Evolutionary conservation across 2,329 filamentous ascomycete species (phyloP), one percentile per base, ranked within the genome.

Genomic region (Fusarium solani-melongenae): DNA sequence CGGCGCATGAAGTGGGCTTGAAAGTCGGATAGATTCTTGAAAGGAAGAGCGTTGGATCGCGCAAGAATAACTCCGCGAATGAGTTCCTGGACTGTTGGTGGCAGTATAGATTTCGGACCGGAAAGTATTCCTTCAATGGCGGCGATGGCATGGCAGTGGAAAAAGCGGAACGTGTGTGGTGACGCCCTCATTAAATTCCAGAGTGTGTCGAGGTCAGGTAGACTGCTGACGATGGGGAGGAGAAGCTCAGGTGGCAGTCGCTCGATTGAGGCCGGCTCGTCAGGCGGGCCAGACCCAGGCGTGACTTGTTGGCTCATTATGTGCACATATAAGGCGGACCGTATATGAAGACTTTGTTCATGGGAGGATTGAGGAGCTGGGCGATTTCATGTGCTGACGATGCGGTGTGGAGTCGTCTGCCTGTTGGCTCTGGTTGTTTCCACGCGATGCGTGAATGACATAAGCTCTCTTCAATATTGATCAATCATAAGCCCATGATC

Each of bases 161-260:
- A 73, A 24, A 73, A 34, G 12, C 22, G 71, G 57, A 64, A 67
- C 9, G 57, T 27, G 9, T 58, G 29, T 20, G 70, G 64, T 1
- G 70, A 72, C 38, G 69, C 71, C 15, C 27, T 70, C 31, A 73
- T 36, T 14, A 72, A n/a, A 5, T 56, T 56, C 71, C 71, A 73
- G 24, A 73, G 71, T 4, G 33, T 68, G 12, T 73, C 69, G n/a
- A 73, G 69, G 14, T 53, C 63, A 6, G 66, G 36, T 41, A 73
- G 29, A n/a, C 22, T 56, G 12, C 36, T 70, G 46, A 68, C 36
- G 20, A 73, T 72, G 3, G 46, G 49, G 27, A 70, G 49, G 4
- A 72, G 56, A 24, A 70, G n/a, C 51, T 73, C 69, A 4, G 71
- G 70, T 8, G 69, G 63, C 4, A 73, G 38, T 22, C 36, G 22